Evolutionary conservation across 345 rosid species (phyloP), one percentile per base, ranked within the genome.

Genomic region (Garcia nutans): DNA sequence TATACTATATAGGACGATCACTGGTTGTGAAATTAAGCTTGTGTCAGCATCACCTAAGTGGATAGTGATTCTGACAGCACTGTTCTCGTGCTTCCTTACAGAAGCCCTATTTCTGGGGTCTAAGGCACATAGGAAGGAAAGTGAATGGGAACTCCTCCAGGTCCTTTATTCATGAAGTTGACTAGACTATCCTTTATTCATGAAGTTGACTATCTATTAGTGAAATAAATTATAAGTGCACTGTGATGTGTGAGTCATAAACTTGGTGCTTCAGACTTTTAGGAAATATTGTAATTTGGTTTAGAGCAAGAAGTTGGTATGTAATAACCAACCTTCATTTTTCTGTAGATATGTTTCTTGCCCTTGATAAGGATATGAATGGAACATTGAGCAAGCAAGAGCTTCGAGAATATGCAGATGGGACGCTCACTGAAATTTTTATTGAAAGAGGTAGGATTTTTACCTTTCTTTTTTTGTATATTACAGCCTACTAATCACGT

Each of bases 341-440:
- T 80, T 77, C 61, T 79, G 77, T 77, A 96, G 99, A 96, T 79
- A 92, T 96, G 97, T 93, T 88, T 82, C 89, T 96, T 78, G 97
- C 96, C 74, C 98, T 96, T 42, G 98, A 96, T 85, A 96, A 92
- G 80, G 98, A 93, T 89, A 85, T 82, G 84, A 93, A 90, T 81
- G 98, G 97, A 74, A 85, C 99, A 15, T 83, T 93, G 84, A 85
- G 97, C 89, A 96, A 96, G 88, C 97, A 88, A 83, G 98, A 96
- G 85, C 97, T 96, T 74, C 87, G 79, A 82, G 98, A 96, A 80
- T 96, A 96, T 82, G 98, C 98, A 0, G 99, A 96, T 77, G 97
- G 99, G 65, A 91, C 99, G 26, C 83, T 96, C 70, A 96, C 98
- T 24, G 97, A 91, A 68, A 96, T 96, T 73, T 96, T 92, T 81